phyloP scores from a whole-genome alignment of 208 protist species.

The Porcisia deanei region DNA sequence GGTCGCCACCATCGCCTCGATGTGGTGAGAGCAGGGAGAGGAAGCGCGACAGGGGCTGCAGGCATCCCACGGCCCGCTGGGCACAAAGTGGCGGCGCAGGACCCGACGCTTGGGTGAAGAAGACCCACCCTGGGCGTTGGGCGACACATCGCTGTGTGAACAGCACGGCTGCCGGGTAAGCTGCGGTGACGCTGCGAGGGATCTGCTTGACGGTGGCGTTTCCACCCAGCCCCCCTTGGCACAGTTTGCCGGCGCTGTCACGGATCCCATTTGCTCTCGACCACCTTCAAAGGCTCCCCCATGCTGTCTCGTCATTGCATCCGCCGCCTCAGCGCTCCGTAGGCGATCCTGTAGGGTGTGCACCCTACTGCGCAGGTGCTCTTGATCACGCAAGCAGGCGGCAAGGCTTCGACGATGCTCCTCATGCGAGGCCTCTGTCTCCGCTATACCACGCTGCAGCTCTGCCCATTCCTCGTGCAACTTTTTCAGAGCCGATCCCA shows the following conservation, averaged over 20 bases:
- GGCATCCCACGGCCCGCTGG: constrained; percentile 21
- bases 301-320: neutral
- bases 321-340: neutral
- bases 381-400: constrained; percentile 33
- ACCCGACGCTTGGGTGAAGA: constrained; percentile 16
- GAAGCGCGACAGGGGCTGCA: constrained; percentile 18
- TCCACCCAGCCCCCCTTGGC: neutral
- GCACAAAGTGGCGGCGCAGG: constrained; percentile 31
- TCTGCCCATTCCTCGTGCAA: constrained; percentile 35
- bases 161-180: constrained; percentile 21
- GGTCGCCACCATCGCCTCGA: constrained; percentile 65
- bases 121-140: constrained; percentile 3
- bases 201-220: neutral
- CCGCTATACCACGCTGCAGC: constrained; percentile 27
- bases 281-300: neutral
- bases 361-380: constrained; percentile 20
- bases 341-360: constrained; percentile 11
- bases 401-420: constrained; percentile 9
- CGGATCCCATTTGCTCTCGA: too few relatives aligned
- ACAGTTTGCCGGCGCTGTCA: neutral
- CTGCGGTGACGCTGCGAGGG: neutral
- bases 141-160: constrained; percentile 22
- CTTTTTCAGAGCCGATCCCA: constrained; percentile 30
- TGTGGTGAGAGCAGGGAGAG: constrained; percentile 54
- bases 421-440: constrained; percentile 22